These are phyloP conservation scores for Eragrostis nindensis DNA, from an alignment of 176 grass and related monocot genomes.

Conservation along the genomic window DNA sequence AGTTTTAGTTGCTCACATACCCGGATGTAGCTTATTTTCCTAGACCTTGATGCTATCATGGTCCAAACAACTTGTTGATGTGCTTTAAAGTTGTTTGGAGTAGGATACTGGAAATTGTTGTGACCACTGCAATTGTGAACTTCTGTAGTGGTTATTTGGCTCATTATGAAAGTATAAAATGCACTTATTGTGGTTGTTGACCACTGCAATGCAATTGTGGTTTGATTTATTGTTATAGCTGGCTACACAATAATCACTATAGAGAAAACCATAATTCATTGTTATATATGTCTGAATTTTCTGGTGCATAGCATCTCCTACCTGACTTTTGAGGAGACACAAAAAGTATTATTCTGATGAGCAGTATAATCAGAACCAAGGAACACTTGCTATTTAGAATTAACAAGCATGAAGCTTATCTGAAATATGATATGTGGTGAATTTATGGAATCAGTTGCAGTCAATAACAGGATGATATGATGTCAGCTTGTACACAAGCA, in stretches of 20 bases:
- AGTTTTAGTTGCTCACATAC: neutral
- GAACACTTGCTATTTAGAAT: neutral
- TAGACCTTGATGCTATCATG: slow-evolving; percentile 4
- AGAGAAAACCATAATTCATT: neutral
- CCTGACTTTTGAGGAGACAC: neutral
- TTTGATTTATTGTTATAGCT: neutral
- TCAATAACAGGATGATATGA: neutral
- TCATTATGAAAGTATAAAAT: neutral
- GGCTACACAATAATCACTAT: neutral
- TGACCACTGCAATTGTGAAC: neutral
- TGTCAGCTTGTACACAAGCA: neutral
- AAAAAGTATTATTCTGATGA: neutral
- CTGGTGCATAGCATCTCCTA: neutral
- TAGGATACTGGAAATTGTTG: neutral
- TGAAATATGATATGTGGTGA: no score
- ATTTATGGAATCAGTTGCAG: neutral
- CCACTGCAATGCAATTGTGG: neutral
- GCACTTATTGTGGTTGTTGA: neutral
- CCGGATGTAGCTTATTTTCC: neutral
- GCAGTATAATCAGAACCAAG: neutral
- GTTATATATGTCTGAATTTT: neutral
- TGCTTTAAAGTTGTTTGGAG: neutral
- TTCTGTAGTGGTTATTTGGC: neutral
- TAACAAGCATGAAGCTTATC: neutral
- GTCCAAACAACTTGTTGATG: slow-evolving; percentile 1